Evolutionary conservation across 768 basidiomycete species (phyloP), one percentile per base, ranked within the genome.

Genomic region (Mycena rosella): DNA sequence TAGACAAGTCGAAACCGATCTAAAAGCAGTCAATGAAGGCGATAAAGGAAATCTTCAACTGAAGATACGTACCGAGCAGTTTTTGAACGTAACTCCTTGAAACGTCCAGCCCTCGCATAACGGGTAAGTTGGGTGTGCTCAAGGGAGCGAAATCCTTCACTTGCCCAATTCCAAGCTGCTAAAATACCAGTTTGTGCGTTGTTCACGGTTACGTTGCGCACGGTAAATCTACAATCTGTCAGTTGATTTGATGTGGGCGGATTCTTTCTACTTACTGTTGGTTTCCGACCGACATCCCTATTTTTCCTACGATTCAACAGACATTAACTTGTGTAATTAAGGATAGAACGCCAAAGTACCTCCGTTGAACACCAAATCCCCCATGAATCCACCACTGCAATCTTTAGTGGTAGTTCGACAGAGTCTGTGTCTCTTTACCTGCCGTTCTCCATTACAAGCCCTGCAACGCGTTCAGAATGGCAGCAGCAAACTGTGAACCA

Each of bases 401-500:
- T 24, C 8, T 30, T 36, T 20, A 40, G 38, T 18, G 38, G 52
- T 26, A 55, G 45, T 55, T 26, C 17, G n/a, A 27, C 34, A 61
- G 34, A 40, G 14, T 30, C 22, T 20, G 24, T 20, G 40, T 63
- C 4, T 22, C 63, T 83, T 57, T 70, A 91, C 91, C 91, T 83
- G 78, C 92, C 92, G 67, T 91, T 91, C 76, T 94, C 93, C 91
- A 94, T 94, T 79, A 81, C 92, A 42, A 94, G 86, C 11, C 82
- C 82, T 83, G 51, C 17, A 27, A 40, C 4, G 84, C 73, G 49
- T 30, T 51, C 20, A 42, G 14, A 81, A 80, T 7, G 91, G 29
- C 27, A 22, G 6, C 15, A 61, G 60, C 26, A 24, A 24, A 40
- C 5, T 29, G 27, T 32, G 27, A 89, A 48, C 94, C 84, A 8